Evolutionary conservation across 768 basidiomycete species (phyloP), one percentile per base, ranked within the genome.

Genomic region (Pisolithus albus): DNA sequence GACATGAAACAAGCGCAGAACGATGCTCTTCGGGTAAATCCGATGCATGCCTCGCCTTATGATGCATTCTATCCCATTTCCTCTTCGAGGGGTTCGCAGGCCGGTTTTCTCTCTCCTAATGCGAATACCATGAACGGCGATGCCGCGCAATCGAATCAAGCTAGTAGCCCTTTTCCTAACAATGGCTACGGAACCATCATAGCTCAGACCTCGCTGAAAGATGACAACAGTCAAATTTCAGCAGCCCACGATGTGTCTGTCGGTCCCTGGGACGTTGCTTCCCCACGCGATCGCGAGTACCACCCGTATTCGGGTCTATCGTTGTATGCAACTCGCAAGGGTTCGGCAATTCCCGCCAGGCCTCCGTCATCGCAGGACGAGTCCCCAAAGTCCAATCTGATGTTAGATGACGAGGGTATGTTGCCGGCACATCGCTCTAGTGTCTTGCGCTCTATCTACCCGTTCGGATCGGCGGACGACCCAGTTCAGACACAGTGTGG

Each of bases 61-160:
- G 89, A 92, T 60, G 84, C 88, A 2, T 92, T 91, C 72, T 84
- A 90, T 63, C 80, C 83, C 1, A 77, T 84, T 1, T 73, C 72
- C 1, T 16, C 61, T 7, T 56, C 66, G 15, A 60, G 68, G 57
- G 65, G 55, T 39, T 39, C 54, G 24, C 66, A 66, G n/a, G 39
- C 54, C 11, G 53, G 53, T 26, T 43, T 64, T 49, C 55, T 68
- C 18, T 59, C 64, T 8, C 50, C 59, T 26, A 21, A n/a, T 23
- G 19, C 50, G 41, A 55, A 51, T 9, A 43, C 38, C 34, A 5
- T 34, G 34, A 15, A 34, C 16, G 52, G 59, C 16, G 68, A 67
- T 38, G 49, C 53, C 5, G 28, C 49, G 21, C 50, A 41, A 21
- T 28, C 41, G 1, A 55, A 21, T 18, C 36, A 23, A 1, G 60